Base-by-base conservation (phyloP, 257 asterid genomes). In the Henckelia pumila region DNA sequence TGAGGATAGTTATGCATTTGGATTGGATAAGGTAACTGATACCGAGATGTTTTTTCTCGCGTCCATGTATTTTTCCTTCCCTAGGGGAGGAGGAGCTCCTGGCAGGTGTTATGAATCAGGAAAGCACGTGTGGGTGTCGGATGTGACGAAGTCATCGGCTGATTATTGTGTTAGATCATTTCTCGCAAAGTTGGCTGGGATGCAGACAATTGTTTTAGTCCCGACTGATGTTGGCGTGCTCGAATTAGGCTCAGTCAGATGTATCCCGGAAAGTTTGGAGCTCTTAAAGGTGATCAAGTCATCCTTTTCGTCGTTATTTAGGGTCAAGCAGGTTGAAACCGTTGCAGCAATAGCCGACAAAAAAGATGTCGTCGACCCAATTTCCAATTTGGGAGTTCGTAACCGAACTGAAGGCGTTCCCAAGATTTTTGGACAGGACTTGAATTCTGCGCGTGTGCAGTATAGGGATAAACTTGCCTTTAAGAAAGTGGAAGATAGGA, bases 41-140 rank as follows among this genome's bases (percentile, higher is more conserved):
- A 88, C 94, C 7, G 99, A 94, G 77, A 83, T 94, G 96, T 94
- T 94, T 81, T 94, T 94, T 66, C 89, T 94, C 2, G 97, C 96
- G 0, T 94, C 99, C 1, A 94, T 94, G 99, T 94, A 94, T 79
- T 94, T 94, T 22, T 85, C 89, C 52, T 94, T 94, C 57, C 93
- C 96, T 6, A 66, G 77, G 64, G 96, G 95, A 16, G 87, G 78
- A 80, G 99, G 96, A 29, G 99, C 96, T 25, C 99, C 99, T 0
- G 97, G 99, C 17, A 85, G 71, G 68, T 85, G 95, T 62, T 94
- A 80, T 60, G 86, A 79, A 53, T 84, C 88, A 0, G 79, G 89
- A 28, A 87, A 80, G 80, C 88, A 82, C 65, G 56, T 83, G n/a
- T 94, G 99, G 97, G 35, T 88, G 11, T 64, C 86, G 1, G 88